Evolutionary conservation across 2,329 filamentous ascomycete genomes (phyloP), one percentile per base, ranked within the genome.

Genomic region (Pseudocercospora vitis): DNA sequence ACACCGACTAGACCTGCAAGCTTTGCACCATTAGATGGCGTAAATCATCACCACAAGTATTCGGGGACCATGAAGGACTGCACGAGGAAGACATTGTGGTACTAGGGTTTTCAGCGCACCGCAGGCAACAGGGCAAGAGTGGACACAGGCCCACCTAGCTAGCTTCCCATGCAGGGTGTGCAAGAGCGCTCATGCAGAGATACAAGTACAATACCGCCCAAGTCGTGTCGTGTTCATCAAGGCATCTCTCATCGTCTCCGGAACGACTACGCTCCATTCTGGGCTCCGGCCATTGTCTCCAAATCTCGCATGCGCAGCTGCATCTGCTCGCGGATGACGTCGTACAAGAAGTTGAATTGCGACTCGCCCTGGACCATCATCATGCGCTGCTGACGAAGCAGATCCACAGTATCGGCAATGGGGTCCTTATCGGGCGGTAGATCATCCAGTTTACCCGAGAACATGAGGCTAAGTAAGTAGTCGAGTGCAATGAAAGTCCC

Each of bases 401-500:
- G 74, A 64, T 95, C 87, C 50, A 99, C 91, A 0, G 88, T 87
- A 14, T 87, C 80, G 61, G 85, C 88, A 33, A 99, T 80, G 2
- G 87, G 81, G 65, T 96, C 91, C 21, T 72, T 66, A 42, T 78
- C 73, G 8, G 77, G 72, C 7, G 73, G 60, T 7, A 67, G 16
- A 53, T 67, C 63, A 39, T 79, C 78, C 46, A 95, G 73, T 18
- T 84, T 79, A 46, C 91, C 92, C 4, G 84, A 81, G 21, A 89
- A 84, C 7, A 97, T 79, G 71, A 96, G 90, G 29, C 85, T 81
- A 59, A 95, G 79, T 21, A 99, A 81, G 71, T 95, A 90, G 72
- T 97, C 94, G n/a, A 99, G 81, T 1, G 90, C 88, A 65, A 99
- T 96, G 68, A 97, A 99, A 0, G 94, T 97, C 28, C 94, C 94